Conservation (phyloP, 2,329 filamentous ascomycete genomes). For the Capronia epimyces region DNA sequence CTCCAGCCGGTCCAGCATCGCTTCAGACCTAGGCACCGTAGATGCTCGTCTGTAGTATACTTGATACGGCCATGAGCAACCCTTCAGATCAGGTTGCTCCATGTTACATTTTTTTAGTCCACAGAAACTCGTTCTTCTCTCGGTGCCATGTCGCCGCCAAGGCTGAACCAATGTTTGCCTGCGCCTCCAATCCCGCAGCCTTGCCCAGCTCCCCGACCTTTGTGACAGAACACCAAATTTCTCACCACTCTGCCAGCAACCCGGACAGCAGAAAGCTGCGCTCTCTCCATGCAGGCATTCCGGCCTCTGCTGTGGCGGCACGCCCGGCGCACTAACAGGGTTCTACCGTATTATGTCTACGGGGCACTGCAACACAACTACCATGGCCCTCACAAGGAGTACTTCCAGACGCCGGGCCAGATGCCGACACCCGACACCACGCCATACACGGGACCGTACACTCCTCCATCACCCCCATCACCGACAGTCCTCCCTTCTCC, state of each 20-base stretch:
- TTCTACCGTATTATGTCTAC: neutral
- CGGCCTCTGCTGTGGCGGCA: conserved; percentile 15
- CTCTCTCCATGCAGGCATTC: conserved; percentile 19
- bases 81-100: no score
- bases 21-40: no score
- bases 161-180: neutral
- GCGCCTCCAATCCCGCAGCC: neutral
- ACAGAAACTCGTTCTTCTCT: no score
- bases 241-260: neutral
- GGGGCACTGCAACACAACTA: conserved; percentile 15
- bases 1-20: no score
- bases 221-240: neutral
- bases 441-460: neutral
- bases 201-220: neutral
- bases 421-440: conserved; percentile 24
- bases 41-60: no score
- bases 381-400: conserved; percentile 29
- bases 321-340: conserved; percentile 4
- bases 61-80: no score
- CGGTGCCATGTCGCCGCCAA: neutral
- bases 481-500: neutral
- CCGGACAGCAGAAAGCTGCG: neutral
- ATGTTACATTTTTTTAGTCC: no score
- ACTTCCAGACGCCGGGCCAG: conserved; percentile 29
- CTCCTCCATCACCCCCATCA: neutral